phyloP scores from a whole-genome alignment of 2,329 filamentous ascomycete genomes.

The Ophiostoma pallidulum region DNA sequence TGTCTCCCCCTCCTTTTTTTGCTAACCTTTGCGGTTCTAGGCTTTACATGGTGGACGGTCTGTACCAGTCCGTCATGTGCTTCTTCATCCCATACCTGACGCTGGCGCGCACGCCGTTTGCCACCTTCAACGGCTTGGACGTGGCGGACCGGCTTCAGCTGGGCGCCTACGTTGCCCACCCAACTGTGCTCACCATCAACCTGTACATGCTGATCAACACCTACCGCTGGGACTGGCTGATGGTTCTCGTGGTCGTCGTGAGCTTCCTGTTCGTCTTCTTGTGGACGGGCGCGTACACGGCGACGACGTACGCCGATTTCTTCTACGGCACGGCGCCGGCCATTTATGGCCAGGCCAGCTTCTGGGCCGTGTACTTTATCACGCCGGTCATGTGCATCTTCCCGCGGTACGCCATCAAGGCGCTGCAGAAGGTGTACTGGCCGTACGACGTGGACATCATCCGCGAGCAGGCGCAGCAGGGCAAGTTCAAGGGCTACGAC shows the following conservation, averaged over 20 bases:
- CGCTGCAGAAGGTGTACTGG: constrained; percentile 86
- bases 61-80: constrained; percentile 88
- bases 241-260: constrained; percentile 69
- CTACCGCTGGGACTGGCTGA: constrained; percentile 97
- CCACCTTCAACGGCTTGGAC: constrained; percentile 62
- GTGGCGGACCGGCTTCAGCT: constrained; percentile 74
- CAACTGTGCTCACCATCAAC: constrained; percentile 82
- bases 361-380: constrained; percentile 77
- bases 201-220: constrained; percentile 92
- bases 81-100: constrained; percentile 89
- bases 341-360: constrained; percentile 70
- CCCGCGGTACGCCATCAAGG: constrained; percentile 79
- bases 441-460: constrained; percentile 93
- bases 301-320: constrained; percentile 36
- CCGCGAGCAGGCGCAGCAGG: constrained; percentile 78
- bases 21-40: constrained; percentile 30
- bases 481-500: constrained; percentile 66
- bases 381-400: constrained; percentile 75
- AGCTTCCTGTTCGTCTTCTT: constrained; percentile 85
- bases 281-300: constrained; percentile 83
- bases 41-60: constrained; percentile 87
- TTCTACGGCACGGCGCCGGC: constrained; percentile 73
- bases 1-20: not conserved
- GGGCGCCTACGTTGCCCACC: constrained; percentile 77
- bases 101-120: constrained; percentile 59